Evolutionary conservation across 2,329 filamentous ascomycete genomes (phyloP), one percentile per base, ranked within the genome.

Genomic region (Beauveria varroae): DNA sequence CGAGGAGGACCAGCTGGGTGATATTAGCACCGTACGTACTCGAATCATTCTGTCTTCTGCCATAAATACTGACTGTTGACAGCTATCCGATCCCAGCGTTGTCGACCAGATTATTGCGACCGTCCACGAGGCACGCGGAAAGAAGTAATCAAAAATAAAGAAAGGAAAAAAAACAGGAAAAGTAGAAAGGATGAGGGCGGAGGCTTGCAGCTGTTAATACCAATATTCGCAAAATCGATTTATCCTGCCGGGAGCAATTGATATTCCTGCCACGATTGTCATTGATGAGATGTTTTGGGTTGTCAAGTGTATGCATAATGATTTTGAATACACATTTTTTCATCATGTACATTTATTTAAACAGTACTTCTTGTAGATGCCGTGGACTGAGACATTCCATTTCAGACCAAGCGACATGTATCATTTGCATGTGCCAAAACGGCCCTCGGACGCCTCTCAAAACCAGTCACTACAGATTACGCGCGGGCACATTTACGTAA

Each of bases 1-100:
- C 41, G 95, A 99, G 80, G 93, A 97, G 77, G 95, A 99, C 74
- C 93, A 96, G 77, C 81, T 99, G 59, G 95, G 95, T 68, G 95
- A 99, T 72, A 96, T 83, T 41, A 90, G 90, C 22, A 98, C 95
- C 67, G 91, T 96, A 81, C 79, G 89, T 80, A 63, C 51, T 40
- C 34, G 24, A 59, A 54, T 63, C 63, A 34, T 34, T 51, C 54
- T 24, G 6, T n/a, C 22, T 5, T 52, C 50, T 49, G 22, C n/a
- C n/a, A 16, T 40, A 24, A 26, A 22, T 24, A 37, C 64, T 56
- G 22, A 40, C 62, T 60, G 30, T 47, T 50, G 18, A 50, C 18
- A 96, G 83, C 83, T 96, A 44, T 93, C 91, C 61, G 92, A 97
- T 73, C 93, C 93, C 24, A 84, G 80, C 56, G 87, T 96, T 16